Percentiles rank a stretch among this genome's conserved stretches.
Conservation (phyloP, 225 moss, liverwort and hornwort genomes). For the Pleurozium schreberi region DNA sequence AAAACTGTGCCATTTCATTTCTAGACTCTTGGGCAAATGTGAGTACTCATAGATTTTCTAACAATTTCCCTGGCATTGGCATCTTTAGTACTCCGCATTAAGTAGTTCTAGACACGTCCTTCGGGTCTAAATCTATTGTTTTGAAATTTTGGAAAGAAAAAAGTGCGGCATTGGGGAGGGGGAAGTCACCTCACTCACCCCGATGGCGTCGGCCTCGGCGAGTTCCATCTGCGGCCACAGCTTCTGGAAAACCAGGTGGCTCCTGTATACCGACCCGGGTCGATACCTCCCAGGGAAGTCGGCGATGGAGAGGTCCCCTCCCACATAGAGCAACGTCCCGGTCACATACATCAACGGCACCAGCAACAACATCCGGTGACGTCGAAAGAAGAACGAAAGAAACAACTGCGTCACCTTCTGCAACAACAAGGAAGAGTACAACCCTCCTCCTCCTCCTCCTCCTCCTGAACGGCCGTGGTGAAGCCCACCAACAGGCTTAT, state of each 20-base stretch:
- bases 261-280: conserved; percentile 67
- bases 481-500: background rate
- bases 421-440: background rate
- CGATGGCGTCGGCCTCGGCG: conserved; percentile 27
- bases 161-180: background rate
- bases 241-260: conserved; percentile 56
- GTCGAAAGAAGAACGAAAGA: conserved; percentile 22
- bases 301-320: conserved; percentile 20
- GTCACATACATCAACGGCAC: conserved; percentile 31
- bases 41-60: background rate
- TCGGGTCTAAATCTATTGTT: background rate
- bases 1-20: background rate
- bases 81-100: background rate
- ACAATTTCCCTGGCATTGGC: background rate
- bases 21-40: background rate
- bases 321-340: conserved; percentile 34
- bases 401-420: conserved; percentile 17
- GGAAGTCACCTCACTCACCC: background rate
- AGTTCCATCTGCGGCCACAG: conserved; percentile 81
- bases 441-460: background rate
- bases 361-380: conserved; percentile 25
- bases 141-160: background rate
- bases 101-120: background rate
- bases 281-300: background rate
- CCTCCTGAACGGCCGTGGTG: background rate